Base-by-base conservation (phyloP, 2,329 filamentous ascomycete species). In the Pyrenochaeta sp. region DNA sequence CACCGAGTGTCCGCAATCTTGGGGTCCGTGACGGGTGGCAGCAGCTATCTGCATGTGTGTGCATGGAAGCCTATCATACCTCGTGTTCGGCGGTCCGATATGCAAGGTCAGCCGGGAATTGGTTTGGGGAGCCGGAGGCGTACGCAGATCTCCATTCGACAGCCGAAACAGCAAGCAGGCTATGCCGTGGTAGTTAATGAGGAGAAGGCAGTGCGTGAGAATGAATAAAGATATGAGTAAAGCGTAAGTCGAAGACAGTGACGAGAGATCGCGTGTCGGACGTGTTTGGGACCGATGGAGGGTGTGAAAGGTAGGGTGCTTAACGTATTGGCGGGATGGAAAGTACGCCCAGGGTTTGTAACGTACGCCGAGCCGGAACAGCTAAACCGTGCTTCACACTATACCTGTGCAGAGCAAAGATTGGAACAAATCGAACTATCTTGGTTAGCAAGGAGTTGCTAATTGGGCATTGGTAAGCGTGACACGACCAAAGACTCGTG, bases 41-140 rank as follows among this genome's bases (percentile, higher is more conserved):
- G 32, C 21, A 31, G 14, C 33, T 27, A 9, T 27, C 23, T 49
- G 47, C 31, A 44, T 43, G 39, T 15, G 36, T 36, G 12, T 43
- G 39, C 41, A 33, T 20, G 41, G 15, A 37, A 20, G 45, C 35
- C 23, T 47, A 39, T 35, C 21, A 23, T 41, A 1, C 9, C 37
- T 44, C 31, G 45, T 43, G 36, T 36, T 44, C 11, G n/a, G 15
- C 30, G n/a, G 15, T 30, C 17, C 15, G 31, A 35, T 31, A 36
- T 47, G 30, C 27, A 23, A 49, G 33, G 45, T 45, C 51, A 48
- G 31, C 33, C 45, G 45, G 51, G 39, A 42, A 54, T 32, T 23
- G 2, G 7, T 27, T 20, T 30, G 51, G 51, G 45, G 51, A 54
- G 51, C 51, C 51, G 51, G 35, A 33, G 51, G 36, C 29, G 36